Conservation (phyloP, 2,329 filamentous ascomycete species). For the Chalaropsis thielavioides region DNA sequence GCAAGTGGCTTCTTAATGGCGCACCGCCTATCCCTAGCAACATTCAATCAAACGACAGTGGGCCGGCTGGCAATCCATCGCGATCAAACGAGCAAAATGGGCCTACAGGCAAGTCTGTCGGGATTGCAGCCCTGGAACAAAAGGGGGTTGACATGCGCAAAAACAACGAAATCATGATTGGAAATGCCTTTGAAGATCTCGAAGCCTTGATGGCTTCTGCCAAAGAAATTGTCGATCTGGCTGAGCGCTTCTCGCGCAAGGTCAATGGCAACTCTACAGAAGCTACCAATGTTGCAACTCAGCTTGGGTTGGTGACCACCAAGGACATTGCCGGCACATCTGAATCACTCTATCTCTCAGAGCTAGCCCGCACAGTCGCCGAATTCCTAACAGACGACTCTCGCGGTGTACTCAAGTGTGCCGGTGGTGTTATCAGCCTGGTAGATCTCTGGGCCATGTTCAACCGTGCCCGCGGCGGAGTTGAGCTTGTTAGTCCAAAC, state of each 20-base stretch:
- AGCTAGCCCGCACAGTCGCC: conserved; percentile 69
- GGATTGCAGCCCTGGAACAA: conserved; percentile 84
- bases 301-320: conserved; percentile 80
- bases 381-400: conserved; percentile 82
- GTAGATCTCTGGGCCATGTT: conserved; percentile 92
- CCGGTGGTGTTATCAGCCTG: conserved; percentile 76
- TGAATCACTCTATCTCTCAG: conserved; percentile 78
- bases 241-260: conserved; percentile 70
- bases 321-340: conserved; percentile 78
- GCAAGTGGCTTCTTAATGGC: conserved; percentile 87
- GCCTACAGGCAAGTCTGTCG: conserved; percentile 46
- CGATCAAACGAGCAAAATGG: conserved; percentile 21
- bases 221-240: conserved; percentile 87
- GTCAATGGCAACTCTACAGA: conserved; percentile 50
- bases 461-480: conserved; percentile 81
- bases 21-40: conserved; percentile 71
- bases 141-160: conserved; percentile 70
- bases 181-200: conserved; percentile 86
- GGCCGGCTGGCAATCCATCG: conserved; percentile 25
- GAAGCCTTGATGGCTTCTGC: conserved; percentile 95
- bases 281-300: conserved; percentile 47
- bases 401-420: conserved; percentile 58
- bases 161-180: conserved; percentile 87
- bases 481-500: conserved; percentile 80
- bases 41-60: conserved; percentile 16